A percentile compares a stretch with the other conserved stretches of the same genome.
phyloP scores from a whole-genome alignment of 495 filamentous ascomycete species.

The Xylaria flabelliformis region DNA sequence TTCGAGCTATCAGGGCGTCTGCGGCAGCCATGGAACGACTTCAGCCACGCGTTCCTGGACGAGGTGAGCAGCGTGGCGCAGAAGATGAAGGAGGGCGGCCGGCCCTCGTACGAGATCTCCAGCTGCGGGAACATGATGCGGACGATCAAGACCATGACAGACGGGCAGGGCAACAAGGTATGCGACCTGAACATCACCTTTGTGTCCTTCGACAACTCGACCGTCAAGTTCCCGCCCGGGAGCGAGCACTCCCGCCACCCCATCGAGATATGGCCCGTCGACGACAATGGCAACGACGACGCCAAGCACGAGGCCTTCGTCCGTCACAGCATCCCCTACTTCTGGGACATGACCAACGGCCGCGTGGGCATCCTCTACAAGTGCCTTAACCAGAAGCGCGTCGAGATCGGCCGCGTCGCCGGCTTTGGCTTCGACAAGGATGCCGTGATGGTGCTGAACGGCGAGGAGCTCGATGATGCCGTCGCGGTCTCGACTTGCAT shows the following conservation, averaged over 20 bases:
- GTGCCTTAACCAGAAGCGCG: conserved; percentile 42
- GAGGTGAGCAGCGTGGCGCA: conserved; percentile 29
- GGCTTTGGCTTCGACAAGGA: conserved; percentile 40
- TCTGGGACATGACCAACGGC: conserved; percentile 42
- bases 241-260: conserved; percentile 36
- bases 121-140: conserved; percentile 43
- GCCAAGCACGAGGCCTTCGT: conserved; percentile 42
- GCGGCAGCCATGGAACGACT: conserved; percentile 31
- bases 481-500: conserved; percentile 40
- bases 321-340: conserved; percentile 38
- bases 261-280: conserved; percentile 40
- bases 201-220: conserved; percentile 37
- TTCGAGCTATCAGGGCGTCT: conserved; percentile 30
- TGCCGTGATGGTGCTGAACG: conserved; percentile 37
- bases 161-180: conserved; percentile 30
- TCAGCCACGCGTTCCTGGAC: conserved; percentile 40
- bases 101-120: conserved; percentile 34
- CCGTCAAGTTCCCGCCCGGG: conserved; percentile 35
- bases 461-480: conserved; percentile 36
- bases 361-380: conserved; percentile 39
- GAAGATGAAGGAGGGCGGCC: conserved; percentile 9
- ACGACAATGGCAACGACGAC: conserved; percentile 27
- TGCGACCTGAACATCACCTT: conserved; percentile 44
- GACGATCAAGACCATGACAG: conserved; percentile 37
- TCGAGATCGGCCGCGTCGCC: conserved; percentile 38